Percentiles rank a stretch among this genome's conserved stretches.
Evolutionary conservation across 352 stramenopile species (phyloP).

Genomic region (Phytophthora constricta): DNA sequence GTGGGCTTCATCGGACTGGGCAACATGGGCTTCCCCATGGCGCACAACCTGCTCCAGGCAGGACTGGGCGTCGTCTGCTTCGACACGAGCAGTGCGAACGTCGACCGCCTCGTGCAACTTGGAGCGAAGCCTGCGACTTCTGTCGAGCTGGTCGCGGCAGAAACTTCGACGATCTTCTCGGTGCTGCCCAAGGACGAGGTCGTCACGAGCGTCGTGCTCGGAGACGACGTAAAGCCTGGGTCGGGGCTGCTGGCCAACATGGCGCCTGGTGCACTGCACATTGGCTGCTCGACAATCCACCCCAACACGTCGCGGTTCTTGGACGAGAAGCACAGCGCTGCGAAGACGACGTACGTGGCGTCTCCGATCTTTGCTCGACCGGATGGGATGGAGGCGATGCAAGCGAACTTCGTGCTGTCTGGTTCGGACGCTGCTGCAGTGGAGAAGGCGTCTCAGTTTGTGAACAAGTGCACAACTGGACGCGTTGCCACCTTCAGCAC

Average conservation of each 20-base stretch:
- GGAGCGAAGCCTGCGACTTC: conserved; percentile 44
- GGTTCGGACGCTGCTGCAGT: conserved; percentile 46
- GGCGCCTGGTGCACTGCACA: conserved; percentile 44
- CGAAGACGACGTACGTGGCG: conserved; percentile 50
- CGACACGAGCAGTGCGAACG: conserved; percentile 48
- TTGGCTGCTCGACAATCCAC: conserved; percentile 80
- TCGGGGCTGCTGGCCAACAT: conserved; percentile 52
- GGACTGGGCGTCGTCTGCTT: conserved; percentile 68
- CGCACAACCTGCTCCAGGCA: conserved; percentile 84
- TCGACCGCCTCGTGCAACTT: conserved; percentile 35
- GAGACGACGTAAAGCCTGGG: conserved; percentile 20
- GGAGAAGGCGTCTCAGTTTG: conserved; percentile 40
- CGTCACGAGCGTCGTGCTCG: conserved; percentile 48
- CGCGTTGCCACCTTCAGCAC: conserved; percentile 60
- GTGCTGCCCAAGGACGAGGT: conserved; percentile 77
- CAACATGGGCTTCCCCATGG: conserved; percentile 94
- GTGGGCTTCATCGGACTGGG: conserved; percentile 92
- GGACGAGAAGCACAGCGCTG: conserved; percentile 41
- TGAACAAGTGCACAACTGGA: conserved; percentile 47
- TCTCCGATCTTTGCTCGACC: conserved; percentile 77
- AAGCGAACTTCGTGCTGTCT: conserved; percentile 71
- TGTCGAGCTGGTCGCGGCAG: conserved; percentile 48
- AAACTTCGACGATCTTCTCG: conserved; percentile 56
- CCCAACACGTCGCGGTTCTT: conserved; percentile 61
- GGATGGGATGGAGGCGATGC: conserved; percentile 70